phyloP scores from a whole-genome alignment of 148 eudicot genomes.

The Vaccinium vitisidaea region DNA sequence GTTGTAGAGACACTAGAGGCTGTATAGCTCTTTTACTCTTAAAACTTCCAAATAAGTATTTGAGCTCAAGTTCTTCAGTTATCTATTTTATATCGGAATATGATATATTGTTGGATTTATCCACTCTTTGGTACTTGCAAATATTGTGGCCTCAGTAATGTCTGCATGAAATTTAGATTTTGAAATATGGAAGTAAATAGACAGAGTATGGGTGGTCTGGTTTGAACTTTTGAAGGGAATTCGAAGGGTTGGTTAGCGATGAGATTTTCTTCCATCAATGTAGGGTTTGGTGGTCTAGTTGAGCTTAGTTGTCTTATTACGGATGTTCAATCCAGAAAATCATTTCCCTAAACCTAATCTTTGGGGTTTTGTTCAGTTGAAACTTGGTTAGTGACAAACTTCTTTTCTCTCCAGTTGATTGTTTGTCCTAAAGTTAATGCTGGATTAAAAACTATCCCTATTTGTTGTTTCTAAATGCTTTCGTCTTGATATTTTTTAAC shows the following conservation, averaged over 20 bases:
- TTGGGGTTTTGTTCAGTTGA: neutral
- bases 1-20: neutral
- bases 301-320: neutral
- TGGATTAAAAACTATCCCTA: neutral
- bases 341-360: neutral
- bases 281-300: neutral
- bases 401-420: neutral
- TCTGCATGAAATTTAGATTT: neutral
- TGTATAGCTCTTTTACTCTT: neutral
- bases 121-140: neutral
- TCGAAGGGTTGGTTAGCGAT: neutral
- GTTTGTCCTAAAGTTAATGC: neutral
- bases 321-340: neutral
- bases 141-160: neutral
- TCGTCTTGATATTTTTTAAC: slow-evolving; percentile 14
- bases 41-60: neutral
- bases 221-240: neutral
- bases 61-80: neutral
- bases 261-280: neutral
- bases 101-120: neutral
- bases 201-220: neutral
- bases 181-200: neutral
- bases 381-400: neutral
- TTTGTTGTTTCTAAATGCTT: neutral
- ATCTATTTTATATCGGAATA: neutral